Base-by-base conservation (phyloP, 2,329 filamentous ascomycete genomes). In the Niveomyces coronatus region DNA sequence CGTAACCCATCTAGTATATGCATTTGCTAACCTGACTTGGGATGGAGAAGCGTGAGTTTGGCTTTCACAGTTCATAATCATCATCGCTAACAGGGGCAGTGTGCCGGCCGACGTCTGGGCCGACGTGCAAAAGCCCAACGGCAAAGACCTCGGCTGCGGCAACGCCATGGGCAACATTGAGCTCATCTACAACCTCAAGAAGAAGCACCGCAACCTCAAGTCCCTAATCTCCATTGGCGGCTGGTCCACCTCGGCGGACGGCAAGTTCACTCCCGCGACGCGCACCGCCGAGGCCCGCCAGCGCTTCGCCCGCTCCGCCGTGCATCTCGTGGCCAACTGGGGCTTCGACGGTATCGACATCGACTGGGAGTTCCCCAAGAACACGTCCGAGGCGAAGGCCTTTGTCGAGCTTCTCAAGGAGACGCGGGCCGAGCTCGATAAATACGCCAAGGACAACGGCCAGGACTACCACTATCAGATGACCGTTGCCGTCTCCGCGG, bases 191-290 rank as follows among this genome's bases (percentile, higher is more conserved):
- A 58, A 85, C 1, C 68, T 83, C 37, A 93, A 93, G 66, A 79
- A 86, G 60, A 62, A 69, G 47, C 76, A 93, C 55, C 76, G 85
- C 15, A 75, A 83, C 37, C 60, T 93, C 41, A 93, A 93, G 60
- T 70, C 82, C 3, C 62, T 91, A n/a, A 69, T 91, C 8, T 85
- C 80, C 24, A 82, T 93, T 43, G 86, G 86, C 28, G 86, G 86
- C 13, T 91, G 80, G 77, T 83, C 76, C 0, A 85, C 82, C 55
- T 84, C 80, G 4, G 60, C 44, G 27, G 27, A 51, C 27, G 51
- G 71, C 37, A 81, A 83, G 48, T 19, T 19, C 27, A 16, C 16
- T 6, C 15, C 18, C 9, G 40, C 41, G 5, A 29, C 26, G 4
- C 39, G 19, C 14, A 80, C 79, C 0, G 65, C 69, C 1, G 62